A percentile compares a stretch with the other conserved stretches of the same genome.
phyloP scores from a whole-genome alignment of 768 basidiomycete species.

The Astraeus odoratus region DNA sequence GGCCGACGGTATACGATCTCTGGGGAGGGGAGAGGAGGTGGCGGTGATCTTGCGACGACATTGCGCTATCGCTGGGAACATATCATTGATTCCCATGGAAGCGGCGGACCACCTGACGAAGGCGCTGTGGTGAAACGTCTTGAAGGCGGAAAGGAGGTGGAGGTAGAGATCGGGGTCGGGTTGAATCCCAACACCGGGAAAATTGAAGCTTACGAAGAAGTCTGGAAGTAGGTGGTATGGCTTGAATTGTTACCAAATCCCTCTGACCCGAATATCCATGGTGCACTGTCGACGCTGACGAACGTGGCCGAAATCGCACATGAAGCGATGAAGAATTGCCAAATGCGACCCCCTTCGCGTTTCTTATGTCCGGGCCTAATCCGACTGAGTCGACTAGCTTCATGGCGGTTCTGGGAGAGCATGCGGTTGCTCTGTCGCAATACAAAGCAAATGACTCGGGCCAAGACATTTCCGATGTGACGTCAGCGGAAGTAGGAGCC shows the following conservation, averaged over 20 bases:
- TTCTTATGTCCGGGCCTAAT: conserved; percentile 10
- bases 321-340: conserved; percentile 7
- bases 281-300: not conserved
- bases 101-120: conserved; percentile 8
- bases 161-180: conserved; percentile 13
- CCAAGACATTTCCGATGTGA: not conserved
- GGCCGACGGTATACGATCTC: conserved; percentile 9
- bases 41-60: not conserved
- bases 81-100: conserved; percentile 12
- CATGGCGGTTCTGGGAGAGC: conserved; percentile 14
- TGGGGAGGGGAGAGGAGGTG: not conserved
- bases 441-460: not conserved
- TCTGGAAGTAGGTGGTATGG: conserved; percentile 11
- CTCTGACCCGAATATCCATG: not conserved
- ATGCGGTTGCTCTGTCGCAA: conserved; percentile 13
- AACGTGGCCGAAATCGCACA: not conserved
- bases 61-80: conserved; percentile 13
- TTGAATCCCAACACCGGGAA: conserved; percentile 11
- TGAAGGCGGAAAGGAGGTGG: conserved; percentile 5
- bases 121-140: conserved; percentile 7
- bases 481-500: not conserved
- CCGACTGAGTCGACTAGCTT: conserved; percentile 11
- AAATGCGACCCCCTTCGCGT: conserved; percentile 9
- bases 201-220: conserved; percentile 13
- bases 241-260: not conserved